These are phyloP conservation scores for Fusarium irregulare DNA, from an alignment of 2,329 filamentous ascomycete species.

Conservation along the genomic window DNA sequence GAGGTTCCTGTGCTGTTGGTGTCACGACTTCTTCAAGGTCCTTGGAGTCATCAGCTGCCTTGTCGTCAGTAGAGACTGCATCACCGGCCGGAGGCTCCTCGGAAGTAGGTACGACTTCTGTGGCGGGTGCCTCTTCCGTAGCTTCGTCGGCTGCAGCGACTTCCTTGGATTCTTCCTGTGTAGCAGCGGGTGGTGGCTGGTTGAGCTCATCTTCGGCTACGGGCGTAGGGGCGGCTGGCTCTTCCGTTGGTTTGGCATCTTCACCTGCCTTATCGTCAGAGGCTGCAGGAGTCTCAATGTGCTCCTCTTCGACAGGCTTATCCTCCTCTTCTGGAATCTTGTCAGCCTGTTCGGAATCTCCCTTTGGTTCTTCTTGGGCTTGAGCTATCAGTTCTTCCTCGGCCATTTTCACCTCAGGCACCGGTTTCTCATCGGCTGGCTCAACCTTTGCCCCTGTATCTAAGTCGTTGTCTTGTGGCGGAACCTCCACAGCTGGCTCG, in stretches of 20 bases:
- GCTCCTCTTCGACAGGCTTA: conserved; percentile 25
- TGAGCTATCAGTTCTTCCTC: conserved; percentile 11
- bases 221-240: conserved; percentile 4
- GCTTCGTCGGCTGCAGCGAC: conserved; percentile 1
- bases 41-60: conserved; percentile 39
- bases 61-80: conserved; percentile 37
- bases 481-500: neutral
- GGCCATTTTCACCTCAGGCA: neutral
- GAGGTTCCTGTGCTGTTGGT: conserved; percentile 26
- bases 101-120: conserved; percentile 8
- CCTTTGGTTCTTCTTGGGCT: conserved; percentile 23
- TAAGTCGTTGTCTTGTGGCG: neutral
- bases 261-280: conserved; percentile 23
- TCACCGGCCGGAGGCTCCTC: conserved; percentile 27
- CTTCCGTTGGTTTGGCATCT: conserved; percentile 29
- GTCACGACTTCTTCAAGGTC: conserved; percentile 31
- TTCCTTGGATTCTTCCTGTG: conserved; percentile 19
- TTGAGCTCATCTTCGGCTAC: conserved; percentile 9
- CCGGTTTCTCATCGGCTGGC: conserved; percentile 5
- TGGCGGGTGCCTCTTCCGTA: neutral
- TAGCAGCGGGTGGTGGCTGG: conserved; percentile 5
- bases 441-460: conserved; percentile 7
- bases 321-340: conserved; percentile 23
- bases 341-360: conserved; percentile 29
- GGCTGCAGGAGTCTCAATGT: conserved; percentile 12